phyloP scores from a whole-genome alignment of 2,329 filamentous ascomycete genomes.

The Neonectria coccinea region DNA sequence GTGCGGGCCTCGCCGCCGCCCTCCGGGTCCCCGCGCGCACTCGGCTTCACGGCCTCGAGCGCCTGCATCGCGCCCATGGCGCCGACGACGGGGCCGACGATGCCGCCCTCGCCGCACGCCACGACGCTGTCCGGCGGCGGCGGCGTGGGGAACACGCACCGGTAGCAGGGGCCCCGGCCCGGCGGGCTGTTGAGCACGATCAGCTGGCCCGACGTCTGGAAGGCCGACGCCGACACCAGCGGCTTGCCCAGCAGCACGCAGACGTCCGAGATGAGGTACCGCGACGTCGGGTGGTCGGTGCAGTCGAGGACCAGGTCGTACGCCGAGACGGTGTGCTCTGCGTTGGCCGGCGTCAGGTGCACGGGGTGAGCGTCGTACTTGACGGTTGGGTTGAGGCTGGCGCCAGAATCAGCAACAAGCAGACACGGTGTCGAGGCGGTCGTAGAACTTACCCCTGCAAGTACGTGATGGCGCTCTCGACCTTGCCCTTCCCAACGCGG shows the following conservation, averaged over 20 bases:
- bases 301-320: slow-evolving; percentile 95
- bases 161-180: slow-evolving; percentile 84
- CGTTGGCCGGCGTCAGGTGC: slow-evolving; percentile 77
- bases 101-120: slow-evolving; percentile 92
- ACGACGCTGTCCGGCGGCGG: slow-evolving; percentile 85
- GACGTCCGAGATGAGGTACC: slow-evolving; percentile 92
- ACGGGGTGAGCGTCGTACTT: slow-evolving; percentile 71
- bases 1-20: too few relatives aligned
- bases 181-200: slow-evolving; percentile 89
- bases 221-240: slow-evolving; percentile 88
- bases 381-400: slow-evolving; percentile 78
- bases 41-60: slow-evolving; percentile 86
- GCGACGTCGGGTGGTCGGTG: slow-evolving; percentile 90
- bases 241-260: slow-evolving; percentile 84
- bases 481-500: slow-evolving; percentile 81
- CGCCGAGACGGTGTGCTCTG: slow-evolving; percentile 70
- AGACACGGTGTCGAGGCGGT: background rate
- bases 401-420: too few relatives aligned
- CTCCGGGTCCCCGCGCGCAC: slow-evolving; percentile 60
- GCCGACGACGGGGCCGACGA: slow-evolving; percentile 92
- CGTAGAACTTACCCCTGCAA: slow-evolving; percentile 61
- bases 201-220: slow-evolving; percentile 90
- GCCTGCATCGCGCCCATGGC: slow-evolving; percentile 94
- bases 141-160: slow-evolving; percentile 90
- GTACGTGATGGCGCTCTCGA: slow-evolving; percentile 77